phyloP scores from a whole-genome alignment of 768 basidiomycete species.

The Botryobasidium botryosum region DNA sequence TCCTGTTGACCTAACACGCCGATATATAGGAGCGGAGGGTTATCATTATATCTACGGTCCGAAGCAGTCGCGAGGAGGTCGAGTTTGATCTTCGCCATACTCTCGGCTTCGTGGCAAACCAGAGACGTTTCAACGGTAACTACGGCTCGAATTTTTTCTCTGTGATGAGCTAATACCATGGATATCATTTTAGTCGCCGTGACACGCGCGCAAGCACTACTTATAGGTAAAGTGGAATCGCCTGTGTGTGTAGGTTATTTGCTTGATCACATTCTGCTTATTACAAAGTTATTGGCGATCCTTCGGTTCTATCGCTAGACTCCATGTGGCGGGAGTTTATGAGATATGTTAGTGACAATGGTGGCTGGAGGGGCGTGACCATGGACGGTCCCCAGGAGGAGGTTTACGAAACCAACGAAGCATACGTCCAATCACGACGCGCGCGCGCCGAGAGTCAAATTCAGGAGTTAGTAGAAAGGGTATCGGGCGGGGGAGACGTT shows the following conservation, averaged over 20 bases:
- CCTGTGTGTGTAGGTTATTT: too few relatives aligned
- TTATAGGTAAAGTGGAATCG: conserved; percentile 21
- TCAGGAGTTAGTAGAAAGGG: too few relatives aligned
- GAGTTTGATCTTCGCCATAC: conserved; percentile 35
- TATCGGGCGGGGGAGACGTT: too few relatives aligned
- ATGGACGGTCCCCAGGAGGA: conserved; percentile 3
- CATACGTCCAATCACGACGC: too few relatives aligned
- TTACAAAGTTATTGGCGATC: conserved; percentile 47
- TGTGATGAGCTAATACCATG: conserved; percentile 16
- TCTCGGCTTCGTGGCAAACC: conserved; percentile 40
- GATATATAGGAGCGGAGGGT: conserved; percentile 44
- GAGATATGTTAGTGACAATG: conserved; percentile 32
- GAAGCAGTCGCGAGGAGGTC: conserved; percentile 36
- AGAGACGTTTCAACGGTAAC: conserved; percentile 32
- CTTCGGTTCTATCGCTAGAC: conserved; percentile 38
- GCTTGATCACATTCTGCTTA: too few relatives aligned
- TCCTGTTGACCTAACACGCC: neutral
- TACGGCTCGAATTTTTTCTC: conserved; percentile 13
- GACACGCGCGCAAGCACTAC: conserved; percentile 41
- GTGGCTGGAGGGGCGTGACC: conserved; percentile 35
- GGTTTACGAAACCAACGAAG: too few relatives aligned
- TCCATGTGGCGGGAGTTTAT: conserved; percentile 44
- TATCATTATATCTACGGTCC: conserved; percentile 41
- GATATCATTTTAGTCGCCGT: conserved; percentile 30
- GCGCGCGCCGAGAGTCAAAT: too few relatives aligned